Evolutionary conservation across 78 protist species (phyloP), one percentile per base, ranked within the genome.

Genomic region (Isochrysis galbana): DNA sequence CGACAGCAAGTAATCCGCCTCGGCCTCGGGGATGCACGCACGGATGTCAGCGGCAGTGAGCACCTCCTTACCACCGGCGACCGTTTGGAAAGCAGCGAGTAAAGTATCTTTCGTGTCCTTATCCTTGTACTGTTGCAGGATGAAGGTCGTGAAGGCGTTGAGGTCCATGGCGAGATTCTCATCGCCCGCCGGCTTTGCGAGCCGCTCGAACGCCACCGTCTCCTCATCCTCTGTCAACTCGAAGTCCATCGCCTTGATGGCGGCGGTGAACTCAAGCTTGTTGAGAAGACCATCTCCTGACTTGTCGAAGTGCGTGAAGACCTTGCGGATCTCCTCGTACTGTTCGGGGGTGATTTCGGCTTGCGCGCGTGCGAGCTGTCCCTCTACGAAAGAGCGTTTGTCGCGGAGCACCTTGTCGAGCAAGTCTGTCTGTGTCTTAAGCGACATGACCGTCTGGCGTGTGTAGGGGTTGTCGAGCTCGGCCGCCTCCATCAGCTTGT

Each of bases 381-480:
- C 42, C 46, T 39, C 44, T 23, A 77, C 26, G 46, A 77, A 39
- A 46, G 46, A 39, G 32, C 1, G 39, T 41, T 70, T 70, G 80
- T 70, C 80, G 80, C 1, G 84, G 29, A 77, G 2, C 46, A 77
- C 23, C 84, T 77, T 5, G 34, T 77, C 84, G 84, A 77, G 84
- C 46, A 17, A 29, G 14, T 36, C 44, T 17, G 39, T 10, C 32
- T 36, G 29, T 46, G 84, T 22, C n/a, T 34, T 39, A 46, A 77
- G 84, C 84, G 84, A 39, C 32, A 32, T 25, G 34, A 77, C 39
- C 84, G 84, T 22, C 84, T 77, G 47, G 32, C 32, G 32, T 22
- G 84, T 77, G 84, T 77, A 77, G 29, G 84, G 84, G 84, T 77
- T 77, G 84, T 77, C 84, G 14, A 77, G 44, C 46, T 77, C 84